Percentiles rank a stretch among this genome's conserved stretches.
These are phyloP conservation scores for Pseudocercospora fuligena DNA, from an alignment of 2,329 filamentous ascomycete species.

Conservation along the genomic window DNA sequence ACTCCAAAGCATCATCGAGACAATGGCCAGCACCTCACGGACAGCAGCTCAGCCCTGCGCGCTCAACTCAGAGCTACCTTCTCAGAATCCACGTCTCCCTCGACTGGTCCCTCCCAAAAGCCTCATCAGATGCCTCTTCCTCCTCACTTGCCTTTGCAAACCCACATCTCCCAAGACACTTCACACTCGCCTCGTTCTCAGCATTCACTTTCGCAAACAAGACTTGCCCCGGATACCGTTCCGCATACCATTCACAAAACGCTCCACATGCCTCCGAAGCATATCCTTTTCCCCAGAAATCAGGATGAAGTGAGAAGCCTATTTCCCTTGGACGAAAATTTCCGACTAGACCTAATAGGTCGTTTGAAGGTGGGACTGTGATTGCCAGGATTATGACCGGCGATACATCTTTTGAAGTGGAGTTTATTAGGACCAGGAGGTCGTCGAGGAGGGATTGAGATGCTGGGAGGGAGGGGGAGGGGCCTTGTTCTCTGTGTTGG, in stretches of 20 bases:
- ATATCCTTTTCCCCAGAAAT: constrained; percentile 27
- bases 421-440: constrained; percentile 25
- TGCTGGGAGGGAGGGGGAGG: constrained; percentile 17
- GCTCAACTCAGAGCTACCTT: neutral
- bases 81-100: constrained; percentile 24
- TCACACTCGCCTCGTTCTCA: constrained; percentile 23
- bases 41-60: neutral
- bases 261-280: constrained; percentile 23
- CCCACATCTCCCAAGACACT: constrained; percentile 24
- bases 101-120: constrained; percentile 14
- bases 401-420: neutral
- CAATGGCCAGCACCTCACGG: neutral
- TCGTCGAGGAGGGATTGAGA: constrained; percentile 30
- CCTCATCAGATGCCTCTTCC: constrained; percentile 15
- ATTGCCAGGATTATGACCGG: constrained; percentile 24
- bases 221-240: constrained; percentile 11
- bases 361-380: constrained; percentile 13
- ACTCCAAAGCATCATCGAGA: neutral
- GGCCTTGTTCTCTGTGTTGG: constrained; percentile 26
- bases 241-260: constrained; percentile 27
- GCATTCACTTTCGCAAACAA: constrained; percentile 30
- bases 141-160: constrained; percentile 19
- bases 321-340: constrained; percentile 30
- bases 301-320: constrained; percentile 28
- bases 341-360: constrained; percentile 26